phyloP scores from a whole-genome alignment of 805 yeast genomes.

The Zygoascus bituminiphila region DNA sequence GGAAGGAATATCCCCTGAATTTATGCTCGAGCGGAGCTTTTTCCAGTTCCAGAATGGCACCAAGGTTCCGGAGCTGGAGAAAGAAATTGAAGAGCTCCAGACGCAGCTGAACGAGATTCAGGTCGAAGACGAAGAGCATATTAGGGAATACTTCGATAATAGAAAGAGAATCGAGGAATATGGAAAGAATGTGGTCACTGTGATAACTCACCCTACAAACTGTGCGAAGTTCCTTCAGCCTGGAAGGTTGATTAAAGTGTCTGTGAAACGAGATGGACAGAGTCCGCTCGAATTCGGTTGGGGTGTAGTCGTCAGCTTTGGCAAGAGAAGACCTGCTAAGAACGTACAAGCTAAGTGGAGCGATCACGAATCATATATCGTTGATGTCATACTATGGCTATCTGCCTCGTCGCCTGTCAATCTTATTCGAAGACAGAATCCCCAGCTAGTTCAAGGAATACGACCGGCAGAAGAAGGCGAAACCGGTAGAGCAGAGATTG shows the following conservation, averaged over 20 bases:
- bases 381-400: slow-evolving; percentile 77
- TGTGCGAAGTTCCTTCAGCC: slow-evolving; percentile 75
- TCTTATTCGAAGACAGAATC: slow-evolving; percentile 67
- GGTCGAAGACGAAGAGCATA: slow-evolving; percentile 65
- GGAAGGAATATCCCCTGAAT: slow-evolving; percentile 97
- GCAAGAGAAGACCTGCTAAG: slow-evolving; percentile 46
- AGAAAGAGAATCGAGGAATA: slow-evolving; percentile 64
- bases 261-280: slow-evolving; percentile 30
- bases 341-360: slow-evolving; percentile 36
- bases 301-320: slow-evolving; percentile 79
- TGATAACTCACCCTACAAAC: slow-evolving; percentile 87
- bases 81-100: slow-evolving; percentile 37
- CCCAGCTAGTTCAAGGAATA: slow-evolving; percentile 78
- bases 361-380: slow-evolving; percentile 86
- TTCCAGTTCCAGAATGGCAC: slow-evolving; percentile 92
- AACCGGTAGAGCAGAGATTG: slow-evolving; percentile 59
- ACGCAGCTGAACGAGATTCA: slow-evolving; percentile 39
- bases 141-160: slow-evolving; percentile 77
- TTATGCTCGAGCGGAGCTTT: slow-evolving; percentile 89
- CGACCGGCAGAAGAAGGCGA: slow-evolving; percentile 72
- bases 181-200: slow-evolving; percentile 65
- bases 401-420: slow-evolving; percentile 64
- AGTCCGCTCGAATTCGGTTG: slow-evolving; percentile 71
- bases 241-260: slow-evolving; percentile 74
- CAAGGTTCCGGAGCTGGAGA: slow-evolving; percentile 79